These are phyloP conservation scores for Hypoxylon sp. DNA, from an alignment of 2,329 filamentous ascomycete genomes.

Conservation along the genomic window DNA sequence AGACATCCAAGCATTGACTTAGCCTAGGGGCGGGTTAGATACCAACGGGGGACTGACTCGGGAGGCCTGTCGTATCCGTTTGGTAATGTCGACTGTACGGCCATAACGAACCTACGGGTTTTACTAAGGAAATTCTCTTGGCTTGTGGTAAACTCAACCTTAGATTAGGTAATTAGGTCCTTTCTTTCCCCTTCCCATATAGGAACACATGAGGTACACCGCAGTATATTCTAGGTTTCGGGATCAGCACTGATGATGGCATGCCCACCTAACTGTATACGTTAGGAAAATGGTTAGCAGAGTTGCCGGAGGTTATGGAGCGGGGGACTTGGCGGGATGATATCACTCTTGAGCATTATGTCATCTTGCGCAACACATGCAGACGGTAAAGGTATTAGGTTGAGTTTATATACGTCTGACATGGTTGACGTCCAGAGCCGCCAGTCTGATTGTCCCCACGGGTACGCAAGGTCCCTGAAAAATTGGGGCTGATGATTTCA, in stretches of 20 bases:
- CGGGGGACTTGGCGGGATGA: slow-evolving; percentile 22
- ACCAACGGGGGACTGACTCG: too few species aligned
- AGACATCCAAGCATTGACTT: too few species aligned
- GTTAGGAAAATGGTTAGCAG: slow-evolving; percentile 27
- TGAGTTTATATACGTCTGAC: background rate
- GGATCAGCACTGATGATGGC: slow-evolving; percentile 27
- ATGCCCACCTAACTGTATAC: background rate
- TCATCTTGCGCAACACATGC: slow-evolving; percentile 10
- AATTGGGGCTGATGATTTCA: slow-evolving; percentile 48
- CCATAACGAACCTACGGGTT: background rate
- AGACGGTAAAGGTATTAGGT: background rate
- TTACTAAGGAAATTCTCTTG: background rate
- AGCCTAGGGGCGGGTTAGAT: too few species aligned
- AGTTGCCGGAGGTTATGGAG: slow-evolving; percentile 33
- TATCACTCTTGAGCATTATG: slow-evolving; percentile 23
- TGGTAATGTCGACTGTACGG: background rate
- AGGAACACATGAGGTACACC: background rate
- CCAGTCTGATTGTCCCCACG: slow-evolving; percentile 14
- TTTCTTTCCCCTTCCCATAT: background rate
- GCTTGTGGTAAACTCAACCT: background rate
- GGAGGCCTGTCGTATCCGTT: background rate
- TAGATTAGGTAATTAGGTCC: background rate
- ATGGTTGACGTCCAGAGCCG: slow-evolving; percentile 17
- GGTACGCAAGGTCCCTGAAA: slow-evolving; percentile 30
- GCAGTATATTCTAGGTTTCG: background rate